Evolutionary conservation across 2,329 filamentous ascomycete species (phyloP).

Genomic region (Fusarium humuli): DNA sequence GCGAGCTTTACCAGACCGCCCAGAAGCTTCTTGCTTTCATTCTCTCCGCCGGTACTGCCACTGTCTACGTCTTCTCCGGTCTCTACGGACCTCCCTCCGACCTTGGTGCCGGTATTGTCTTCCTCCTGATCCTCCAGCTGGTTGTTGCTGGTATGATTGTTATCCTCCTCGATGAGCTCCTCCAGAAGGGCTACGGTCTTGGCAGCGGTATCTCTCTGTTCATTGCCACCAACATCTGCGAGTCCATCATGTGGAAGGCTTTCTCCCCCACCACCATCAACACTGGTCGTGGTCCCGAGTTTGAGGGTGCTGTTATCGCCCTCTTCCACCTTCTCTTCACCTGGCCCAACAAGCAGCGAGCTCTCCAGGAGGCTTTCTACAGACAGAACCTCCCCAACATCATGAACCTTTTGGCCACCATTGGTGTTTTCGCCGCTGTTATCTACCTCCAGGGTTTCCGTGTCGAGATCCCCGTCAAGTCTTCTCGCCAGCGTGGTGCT

Average conservation of each 20-base stretch:
- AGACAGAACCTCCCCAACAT: conserved; percentile 99
- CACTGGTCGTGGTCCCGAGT: conserved; percentile 98
- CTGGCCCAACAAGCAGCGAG: conserved; percentile 99
- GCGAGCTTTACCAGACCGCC: conserved; percentile 99
- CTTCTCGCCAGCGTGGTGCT: conserved; percentile 97
- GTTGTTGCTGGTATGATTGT: conserved; percentile 98
- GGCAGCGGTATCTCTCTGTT: conserved; percentile 99
- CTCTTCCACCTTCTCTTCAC: conserved; percentile 98
- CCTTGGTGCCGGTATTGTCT: conserved; percentile 96
- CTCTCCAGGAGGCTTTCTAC: conserved; percentile 98
- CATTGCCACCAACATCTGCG: conserved; percentile 99
- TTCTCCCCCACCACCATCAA: conserved; percentile 99
- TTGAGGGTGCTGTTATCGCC: conserved; percentile 97
- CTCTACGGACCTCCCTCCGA: conserved; percentile 97
- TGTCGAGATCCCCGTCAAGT: conserved; percentile 99
- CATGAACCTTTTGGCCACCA: conserved; percentile 96
- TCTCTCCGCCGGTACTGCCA: conserved; percentile 95
- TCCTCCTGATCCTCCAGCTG: conserved; percentile 97
- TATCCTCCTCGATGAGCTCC: conserved; percentile 97
- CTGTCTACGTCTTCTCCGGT: conserved; percentile 97
- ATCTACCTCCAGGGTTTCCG: conserved; percentile 99
- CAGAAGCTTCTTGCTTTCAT: conserved; percentile 99
- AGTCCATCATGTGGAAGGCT: conserved; percentile 99
- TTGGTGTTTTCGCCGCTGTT: conserved; percentile 93
- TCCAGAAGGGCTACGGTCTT: conserved; percentile 99